Percentiles rank a stretch among this genome's conserved stretches.
Evolutionary conservation across 1,284 basidiomycete species (phyloP).

Genomic region (Trametes hirsuta): DNA sequence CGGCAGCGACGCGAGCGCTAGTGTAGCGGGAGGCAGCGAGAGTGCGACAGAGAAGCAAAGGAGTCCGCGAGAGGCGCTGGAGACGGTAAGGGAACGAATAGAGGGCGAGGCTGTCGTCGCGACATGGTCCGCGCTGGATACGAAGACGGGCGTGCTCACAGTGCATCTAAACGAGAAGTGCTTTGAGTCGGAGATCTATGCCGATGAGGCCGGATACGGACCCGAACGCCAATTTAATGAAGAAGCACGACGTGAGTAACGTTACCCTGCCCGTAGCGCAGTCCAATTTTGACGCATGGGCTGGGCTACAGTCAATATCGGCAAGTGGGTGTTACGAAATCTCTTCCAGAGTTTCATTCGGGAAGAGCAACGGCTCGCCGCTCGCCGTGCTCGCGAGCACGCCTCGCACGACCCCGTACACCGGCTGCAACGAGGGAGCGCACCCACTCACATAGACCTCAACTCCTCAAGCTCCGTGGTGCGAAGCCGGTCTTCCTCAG

Average conservation of each 20-base stretch:
- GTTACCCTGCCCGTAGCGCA: not conserved
- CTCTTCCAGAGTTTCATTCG: constrained; percentile 72
- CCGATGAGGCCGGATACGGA: constrained; percentile 82
- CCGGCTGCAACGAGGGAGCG: constrained; percentile 31
- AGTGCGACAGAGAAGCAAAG: constrained; percentile 38
- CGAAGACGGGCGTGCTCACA: constrained; percentile 85
- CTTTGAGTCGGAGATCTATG: constrained; percentile 95
- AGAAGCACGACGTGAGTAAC: constrained; percentile 76
- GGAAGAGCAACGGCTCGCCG: constrained; percentile 55
- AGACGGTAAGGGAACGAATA: constrained; percentile 84
- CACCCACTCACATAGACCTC: constrained; percentile 37
- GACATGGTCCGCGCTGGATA: constrained; percentile 90
- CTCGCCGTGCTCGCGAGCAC: constrained; percentile 41
- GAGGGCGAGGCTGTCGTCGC: constrained; percentile 90
- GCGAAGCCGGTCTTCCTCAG: constrained; percentile 38
- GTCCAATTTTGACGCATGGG: not conserved
- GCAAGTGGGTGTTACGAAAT: constrained; percentile 80
- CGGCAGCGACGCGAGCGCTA: constrained; percentile 32
- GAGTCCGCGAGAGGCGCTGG: constrained; percentile 83
- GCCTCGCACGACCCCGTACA: constrained; percentile 24
- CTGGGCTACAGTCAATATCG: constrained; percentile 66
- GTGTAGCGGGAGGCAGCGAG: constrained; percentile 36
- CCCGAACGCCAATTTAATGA: constrained; percentile 65
- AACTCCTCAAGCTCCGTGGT: constrained; percentile 27
- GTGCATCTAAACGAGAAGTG: constrained; percentile 88